Evolutionary conservation across 2,329 filamentous ascomycete species (phyloP).

Genomic region (Pyricularia pennisetigena): DNA sequence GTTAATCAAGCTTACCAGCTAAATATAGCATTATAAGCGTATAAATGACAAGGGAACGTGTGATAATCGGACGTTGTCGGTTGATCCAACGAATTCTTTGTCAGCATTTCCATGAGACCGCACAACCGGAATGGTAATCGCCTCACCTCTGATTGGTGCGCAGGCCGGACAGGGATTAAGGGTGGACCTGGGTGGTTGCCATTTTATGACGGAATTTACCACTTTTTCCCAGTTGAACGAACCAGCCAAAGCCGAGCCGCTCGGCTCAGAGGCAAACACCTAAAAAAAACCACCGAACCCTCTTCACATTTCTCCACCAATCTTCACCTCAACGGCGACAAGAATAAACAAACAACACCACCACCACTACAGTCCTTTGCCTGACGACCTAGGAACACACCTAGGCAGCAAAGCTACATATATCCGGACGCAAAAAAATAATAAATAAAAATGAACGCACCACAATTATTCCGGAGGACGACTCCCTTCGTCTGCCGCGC

Average conservation of each 20-base stretch:
- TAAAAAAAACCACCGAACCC: not conserved
- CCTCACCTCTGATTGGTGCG: slow-evolving; percentile 15
- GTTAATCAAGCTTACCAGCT: no score
- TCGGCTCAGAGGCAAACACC: not conserved
- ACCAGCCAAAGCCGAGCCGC: slow-evolving; percentile 5
- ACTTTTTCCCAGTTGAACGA: slow-evolving; percentile 1
- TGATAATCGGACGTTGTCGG: not conserved
- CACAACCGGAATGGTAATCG: slow-evolving; percentile 17
- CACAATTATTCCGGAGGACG: slow-evolving; percentile 22
- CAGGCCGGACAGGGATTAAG: slow-evolving; percentile 14
- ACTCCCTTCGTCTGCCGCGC: slow-evolving; percentile 27
- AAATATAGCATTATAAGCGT: no score
- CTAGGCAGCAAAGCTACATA: no score
- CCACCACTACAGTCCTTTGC: no score
- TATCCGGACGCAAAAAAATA: not conserved
- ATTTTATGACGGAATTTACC: slow-evolving; percentile 8
- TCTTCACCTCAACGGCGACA: not conserved
- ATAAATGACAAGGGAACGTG: not conserved
- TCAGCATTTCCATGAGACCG: not conserved
- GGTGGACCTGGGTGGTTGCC: no score
- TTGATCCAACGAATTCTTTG: not conserved
- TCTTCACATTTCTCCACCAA: not conserved
- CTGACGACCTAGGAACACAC: not conserved
- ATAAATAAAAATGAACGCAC: slow-evolving; percentile 34
- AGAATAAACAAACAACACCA: not conserved